Base-by-base conservation (phyloP, 2,329 filamentous ascomycete species). In the Trichocomaceae sp. region DNA sequence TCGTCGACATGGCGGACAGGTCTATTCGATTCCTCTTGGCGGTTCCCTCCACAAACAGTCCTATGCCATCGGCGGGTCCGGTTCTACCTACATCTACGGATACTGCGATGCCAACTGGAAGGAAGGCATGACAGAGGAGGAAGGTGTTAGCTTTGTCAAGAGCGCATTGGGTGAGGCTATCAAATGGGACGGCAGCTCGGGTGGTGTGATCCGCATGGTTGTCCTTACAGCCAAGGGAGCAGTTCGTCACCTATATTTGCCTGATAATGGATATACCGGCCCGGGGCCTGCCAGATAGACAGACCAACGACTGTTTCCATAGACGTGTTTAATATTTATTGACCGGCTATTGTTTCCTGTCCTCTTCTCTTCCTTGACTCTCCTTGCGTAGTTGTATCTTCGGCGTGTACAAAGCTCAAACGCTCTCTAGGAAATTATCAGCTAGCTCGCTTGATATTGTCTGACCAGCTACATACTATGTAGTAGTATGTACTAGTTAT, bases 121-220 rank as follows among this genome's bases (percentile, higher is more conserved):
- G 72, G 93, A 97, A 75, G 84, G 84, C 61, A 97, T 99, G 91
- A 89, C 87, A 52, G 90, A 97, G 79, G 80, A 83, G 54, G 91
- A 95, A 59, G 93, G 93, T 1, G 85, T 99, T 61, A 75, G 85
- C 41, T 99, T 99, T 67, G 93, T 99, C 71, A 96, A 96, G 78
- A 87, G 85, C 47, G 86, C 93, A 31, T 78, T 99, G 69, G 79
- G 83, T 67, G 92, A 99, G 79, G 93, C 93, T 15, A 97, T 99
- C 81, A 96, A 96, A 77, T 99, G 93, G 93, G 93, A 99, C 71
- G 93, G 93, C 61, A 96, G 91, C 78, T 97, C 93, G 2, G 93
- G 93, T 62, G 93, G 93, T 77, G 93, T 99, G 58, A 99, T 99
- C 67, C 85, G 93, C 64, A 90, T 99, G 88, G 92, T 97, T 59